phyloP scores from a whole-genome alignment of 2,329 filamentous ascomycete species.

The Fusarium paranaense region DNA sequence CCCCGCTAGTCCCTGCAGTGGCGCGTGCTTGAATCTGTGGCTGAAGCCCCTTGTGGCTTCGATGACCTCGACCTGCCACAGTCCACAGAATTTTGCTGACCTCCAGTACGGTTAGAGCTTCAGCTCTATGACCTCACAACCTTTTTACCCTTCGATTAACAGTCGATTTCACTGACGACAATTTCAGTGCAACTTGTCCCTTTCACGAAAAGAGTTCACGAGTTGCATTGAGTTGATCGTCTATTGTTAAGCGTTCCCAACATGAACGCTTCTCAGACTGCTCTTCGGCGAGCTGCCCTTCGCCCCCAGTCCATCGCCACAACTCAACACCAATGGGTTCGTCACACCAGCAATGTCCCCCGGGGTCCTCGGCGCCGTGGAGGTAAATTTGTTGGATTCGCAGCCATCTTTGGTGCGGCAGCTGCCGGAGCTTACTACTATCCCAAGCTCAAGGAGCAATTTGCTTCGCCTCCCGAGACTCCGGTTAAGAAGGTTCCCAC shows the following conservation, averaged over 20 bases:
- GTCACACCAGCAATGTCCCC: conserved; percentile 42
- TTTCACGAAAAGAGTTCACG: conserved; percentile 1
- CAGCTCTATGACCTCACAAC: conserved; percentile 45
- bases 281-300: conserved; percentile 45
- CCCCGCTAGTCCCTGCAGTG: conserved; percentile 26
- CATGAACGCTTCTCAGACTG: conserved; percentile 49
- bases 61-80: conserved; percentile 30
- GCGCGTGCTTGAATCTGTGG: conserved; percentile 28
- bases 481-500: conserved; percentile 24
- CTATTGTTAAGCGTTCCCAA: conserved; percentile 10
- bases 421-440: conserved; percentile 55
- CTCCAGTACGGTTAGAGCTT: conserved; percentile 23
- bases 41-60: conserved; percentile 5
- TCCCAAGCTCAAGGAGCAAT: conserved; percentile 48
- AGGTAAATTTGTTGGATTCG: conserved; percentile 47
- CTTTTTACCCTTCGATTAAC: conserved; percentile 11
- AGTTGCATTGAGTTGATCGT: conserved; percentile 8
- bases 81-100: conserved; percentile 46
- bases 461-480: conserved; percentile 31
- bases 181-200: conserved; percentile 8
- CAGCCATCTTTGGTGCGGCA: conserved; percentile 53
- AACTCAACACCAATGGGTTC: conserved; percentile 46
- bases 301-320: conserved; percentile 37
- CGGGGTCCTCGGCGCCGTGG: conserved; percentile 37
- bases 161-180: conserved; percentile 20